Evolutionary conservation across 441 rosid genomes (phyloP).

Genomic region (Erodium trifolium): DNA sequence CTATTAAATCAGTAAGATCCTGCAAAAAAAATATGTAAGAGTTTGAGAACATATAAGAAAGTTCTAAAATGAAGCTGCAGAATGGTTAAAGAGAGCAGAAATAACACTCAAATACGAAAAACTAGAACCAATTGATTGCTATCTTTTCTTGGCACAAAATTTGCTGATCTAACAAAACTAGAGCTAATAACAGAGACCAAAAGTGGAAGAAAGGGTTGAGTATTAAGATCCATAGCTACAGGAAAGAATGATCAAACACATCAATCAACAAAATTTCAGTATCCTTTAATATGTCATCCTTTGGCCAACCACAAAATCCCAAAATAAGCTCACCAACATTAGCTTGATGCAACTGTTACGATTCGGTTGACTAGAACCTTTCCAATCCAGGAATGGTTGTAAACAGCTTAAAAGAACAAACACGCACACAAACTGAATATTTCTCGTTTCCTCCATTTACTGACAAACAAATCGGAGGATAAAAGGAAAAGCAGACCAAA

Average conservation of each 20-base stretch:
- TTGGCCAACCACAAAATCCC: background rate
- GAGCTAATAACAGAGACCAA: too few species aligned
- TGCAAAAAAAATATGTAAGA: too few species aligned
- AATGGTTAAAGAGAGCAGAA: too few species aligned
- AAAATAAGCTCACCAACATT: background rate
- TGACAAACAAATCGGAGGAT: background rate
- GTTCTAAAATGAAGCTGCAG: too few species aligned
- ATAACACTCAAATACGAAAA: too few species aligned
- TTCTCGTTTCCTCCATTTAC: background rate
- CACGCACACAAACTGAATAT: background rate
- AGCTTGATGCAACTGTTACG: background rate
- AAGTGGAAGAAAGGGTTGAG: background rate
- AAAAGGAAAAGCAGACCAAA: background rate
- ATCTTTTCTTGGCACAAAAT: too few species aligned
- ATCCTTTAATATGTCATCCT: background rate
- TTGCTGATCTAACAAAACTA: too few species aligned
- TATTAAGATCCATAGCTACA: background rate
- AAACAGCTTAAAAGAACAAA: background rate
- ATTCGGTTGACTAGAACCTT: background rate
- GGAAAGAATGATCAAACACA: constrained; percentile 15
- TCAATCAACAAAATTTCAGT: background rate
- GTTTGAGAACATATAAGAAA: too few species aligned
- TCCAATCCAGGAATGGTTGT: background rate
- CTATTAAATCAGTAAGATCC: constrained; percentile 7
- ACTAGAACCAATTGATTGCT: too few species aligned